phyloP scores from a whole-genome alignment of 1,139 yeast genomes.

The Yamadazyma epiphylla region DNA sequence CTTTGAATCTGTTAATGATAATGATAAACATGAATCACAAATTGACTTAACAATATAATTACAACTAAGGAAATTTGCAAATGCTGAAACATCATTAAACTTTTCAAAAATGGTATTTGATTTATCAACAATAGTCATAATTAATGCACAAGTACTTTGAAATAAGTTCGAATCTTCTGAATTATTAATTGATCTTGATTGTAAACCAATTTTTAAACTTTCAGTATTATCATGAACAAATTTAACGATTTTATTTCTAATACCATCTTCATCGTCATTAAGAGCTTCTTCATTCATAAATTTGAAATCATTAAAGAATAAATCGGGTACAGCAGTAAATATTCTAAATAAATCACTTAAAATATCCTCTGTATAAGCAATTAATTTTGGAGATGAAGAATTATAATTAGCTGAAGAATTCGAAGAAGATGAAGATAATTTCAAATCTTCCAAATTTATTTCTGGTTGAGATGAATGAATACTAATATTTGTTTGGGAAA shows the following conservation, averaged over 20 bases:
- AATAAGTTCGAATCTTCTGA: slow-evolving; percentile 21
- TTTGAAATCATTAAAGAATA: slow-evolving; percentile 29
- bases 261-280: slow-evolving; percentile 10
- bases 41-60: slow-evolving; percentile 32
- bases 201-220: slow-evolving; percentile 34
- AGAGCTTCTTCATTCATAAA: slow-evolving; percentile 19
- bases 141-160: slow-evolving; percentile 33
- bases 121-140: slow-evolving; percentile 27
- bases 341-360: slow-evolving; percentile 34
- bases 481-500: slow-evolving; percentile 1
- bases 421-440: slow-evolving; percentile 7
- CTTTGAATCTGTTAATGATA: slow-evolving; percentile 33
- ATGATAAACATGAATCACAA: slow-evolving; percentile 34
- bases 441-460: slow-evolving; percentile 8
- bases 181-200: slow-evolving; percentile 15
- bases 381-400: slow-evolving; percentile 2
- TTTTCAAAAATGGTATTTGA: slow-evolving; percentile 16
- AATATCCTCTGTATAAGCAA: slow-evolving; percentile 24
- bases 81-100: slow-evolving; percentile 18
- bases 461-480: slow-evolving; percentile 2
- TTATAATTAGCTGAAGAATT: not conserved
- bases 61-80: slow-evolving; percentile 27
- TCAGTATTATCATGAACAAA: slow-evolving; percentile 25
- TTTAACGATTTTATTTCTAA: slow-evolving; percentile 13
- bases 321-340: slow-evolving; percentile 31